Evolutionary conservation across 176 grass and related monocot species (phyloP), one percentile per base, ranked within the genome.

Genomic region (Carex littledalei): DNA sequence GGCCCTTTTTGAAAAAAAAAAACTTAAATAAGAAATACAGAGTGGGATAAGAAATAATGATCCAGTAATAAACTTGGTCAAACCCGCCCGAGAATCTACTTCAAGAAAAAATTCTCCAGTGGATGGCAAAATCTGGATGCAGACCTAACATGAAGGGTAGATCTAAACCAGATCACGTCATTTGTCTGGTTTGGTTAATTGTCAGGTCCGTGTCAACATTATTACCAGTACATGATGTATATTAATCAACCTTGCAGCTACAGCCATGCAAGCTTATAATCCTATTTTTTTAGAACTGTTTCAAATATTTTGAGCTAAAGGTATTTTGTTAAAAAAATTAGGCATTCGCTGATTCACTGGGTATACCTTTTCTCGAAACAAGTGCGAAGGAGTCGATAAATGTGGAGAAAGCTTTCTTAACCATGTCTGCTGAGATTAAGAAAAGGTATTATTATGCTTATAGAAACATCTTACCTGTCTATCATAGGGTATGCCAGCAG

Each of bases 361-460:
- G 92, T 68, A 93, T 98, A 85, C 77, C 89, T 86, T 98, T 98
- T 76, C 83, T 98, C 3, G 95, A 98, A 89, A 98, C 95, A 61
- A 94, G 95, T 91, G 92, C 95, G 75, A 98, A 98, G 91, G 95
- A 93, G 18, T 86, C 95, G 31, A 90, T 94, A 86, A 94, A 98
- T 89, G 95, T 98, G 35, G 92, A 98, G 86, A 84, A 93, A 86
- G 92, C 95, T 90, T 98, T 98, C 83, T 86, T 94, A 78, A 93
- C 88, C 39, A 98, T 98, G 95, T 93, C 92, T 85, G 84, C 95
- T 81, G 92, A 98, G 91, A 91, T 94, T 65, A 98, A 98, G 92
- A 91, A 82, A 80, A 93, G 89, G 95, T 98, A 90, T 75, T 21
- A 3, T 31, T 82, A 82, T 16, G 32, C 12, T 59, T 17, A 81